phyloP scores from a whole-genome alignment of 805 yeast species.

The Diddensiella santjacobensis region DNA sequence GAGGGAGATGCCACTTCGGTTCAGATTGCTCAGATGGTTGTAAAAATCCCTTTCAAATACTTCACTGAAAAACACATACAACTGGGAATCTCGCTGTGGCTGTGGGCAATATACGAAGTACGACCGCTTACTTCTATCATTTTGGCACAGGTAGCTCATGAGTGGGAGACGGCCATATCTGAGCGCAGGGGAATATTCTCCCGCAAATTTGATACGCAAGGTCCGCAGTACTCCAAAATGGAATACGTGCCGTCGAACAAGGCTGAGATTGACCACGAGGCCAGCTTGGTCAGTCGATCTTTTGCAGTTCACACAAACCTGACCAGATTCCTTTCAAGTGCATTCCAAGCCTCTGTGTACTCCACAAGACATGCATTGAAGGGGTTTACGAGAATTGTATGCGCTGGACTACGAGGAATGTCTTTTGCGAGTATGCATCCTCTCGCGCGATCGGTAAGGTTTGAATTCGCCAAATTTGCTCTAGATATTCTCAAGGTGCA shows the following conservation, averaged over 20 bases:
- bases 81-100: slow-evolving; percentile 74
- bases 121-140: slow-evolving; percentile 56
- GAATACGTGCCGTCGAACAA: slow-evolving; percentile 84
- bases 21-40: slow-evolving; percentile 27
- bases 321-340: slow-evolving; percentile 64
- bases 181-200: slow-evolving; percentile 63
- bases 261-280: slow-evolving; percentile 49
- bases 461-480: slow-evolving; percentile 67
- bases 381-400: slow-evolving; percentile 57
- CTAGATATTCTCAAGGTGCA: slow-evolving; percentile 61
- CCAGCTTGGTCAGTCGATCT: slow-evolving; percentile 45
- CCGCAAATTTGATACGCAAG: slow-evolving; percentile 46
- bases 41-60: slow-evolving; percentile 59
- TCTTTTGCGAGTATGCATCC: slow-evolving; percentile 75
- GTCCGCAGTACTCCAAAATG: slow-evolving; percentile 71
- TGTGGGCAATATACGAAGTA: slow-evolving; percentile 66
- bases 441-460: slow-evolving; percentile 67
- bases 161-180: slow-evolving; percentile 66
- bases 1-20: slow-evolving; percentile 17
- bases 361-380: slow-evolving; percentile 68
- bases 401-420: slow-evolving; percentile 47
- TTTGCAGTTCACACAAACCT: slow-evolving; percentile 68
- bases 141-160: slow-evolving; percentile 61
- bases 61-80: slow-evolving; percentile 60
- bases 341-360: slow-evolving; percentile 72